phyloP scores from a whole-genome alignment of 2,329 filamentous ascomycete species.

The Hypoxylon sp. region DNA sequence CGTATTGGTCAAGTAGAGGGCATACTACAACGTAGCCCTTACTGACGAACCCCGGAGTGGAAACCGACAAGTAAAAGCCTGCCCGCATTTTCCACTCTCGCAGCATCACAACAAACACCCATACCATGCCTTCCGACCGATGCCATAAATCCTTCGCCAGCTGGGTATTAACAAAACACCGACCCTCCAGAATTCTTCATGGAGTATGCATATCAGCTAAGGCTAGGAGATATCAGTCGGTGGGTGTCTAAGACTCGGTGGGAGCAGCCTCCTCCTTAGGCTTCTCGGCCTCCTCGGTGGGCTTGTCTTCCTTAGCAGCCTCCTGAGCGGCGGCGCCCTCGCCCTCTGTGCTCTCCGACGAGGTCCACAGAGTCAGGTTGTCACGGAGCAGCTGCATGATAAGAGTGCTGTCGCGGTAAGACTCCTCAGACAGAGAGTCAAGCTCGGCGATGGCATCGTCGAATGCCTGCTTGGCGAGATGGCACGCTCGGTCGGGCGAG shows the following conservation, averaged over 20 bases:
- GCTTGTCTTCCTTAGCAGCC: conserved; percentile 69
- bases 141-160: conserved; percentile 52
- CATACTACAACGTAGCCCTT: conserved; percentile 48
- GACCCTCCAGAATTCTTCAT: conserved; percentile 44
- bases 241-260: conserved; percentile 66
- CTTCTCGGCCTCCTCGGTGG: conserved; percentile 65
- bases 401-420: conserved; percentile 97
- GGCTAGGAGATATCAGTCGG: conserved; percentile 54
- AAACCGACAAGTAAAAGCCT: conserved; percentile 49
- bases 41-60: conserved; percentile 47
- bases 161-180: conserved; percentile 50
- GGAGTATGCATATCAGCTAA: conserved; percentile 54
- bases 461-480: conserved; percentile 98
- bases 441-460: conserved; percentile 99
- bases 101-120: conserved; percentile 51
- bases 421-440: conserved; percentile 97
- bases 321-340: conserved; percentile 73
- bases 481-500: conserved; percentile 96
- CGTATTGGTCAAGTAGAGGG: conserved; percentile 48
- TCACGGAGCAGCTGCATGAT: conserved; percentile 99
- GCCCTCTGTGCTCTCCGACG: conserved; percentile 86
- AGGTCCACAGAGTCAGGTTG: conserved; percentile 98
- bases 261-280: conserved; percentile 67
- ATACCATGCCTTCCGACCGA: conserved; percentile 50
- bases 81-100: conserved; percentile 52